Evolutionary conservation across 2,329 filamentous ascomycete species (phyloP), one percentile per base, ranked within the genome.

Genomic region (Cryoendolithus antarcticus): DNA sequence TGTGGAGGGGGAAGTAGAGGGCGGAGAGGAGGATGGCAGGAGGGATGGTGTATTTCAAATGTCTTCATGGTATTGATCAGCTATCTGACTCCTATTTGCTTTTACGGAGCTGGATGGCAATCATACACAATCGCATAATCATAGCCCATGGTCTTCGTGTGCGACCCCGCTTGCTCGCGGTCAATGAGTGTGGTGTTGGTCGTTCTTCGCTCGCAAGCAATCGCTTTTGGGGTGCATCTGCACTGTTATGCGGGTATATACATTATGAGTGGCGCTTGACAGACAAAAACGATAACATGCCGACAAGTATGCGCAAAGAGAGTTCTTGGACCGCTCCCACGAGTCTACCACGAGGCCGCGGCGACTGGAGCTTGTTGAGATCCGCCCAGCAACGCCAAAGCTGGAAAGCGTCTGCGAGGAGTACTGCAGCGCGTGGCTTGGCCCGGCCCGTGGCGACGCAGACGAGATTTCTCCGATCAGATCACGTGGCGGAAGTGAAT

Each of bases 31-130:
- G 50, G 45, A 70, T 57, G 7, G 77, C 78, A 15, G 74, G 66
- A 9, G 79, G 79, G 41, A 82, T 73, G 27, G 75, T 83, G 63
- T 77, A 83, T 50, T 72, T 73, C 50, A 77, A 56, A 57, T 82
- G 75, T 47, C 76, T 82, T 41, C 9, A 19, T 35, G 19, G 29
- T 27, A 10, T 27, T 24, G 9, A 35, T 43, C 37, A 39, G 35
- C 11, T 40, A 35, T 19, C 31, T 27, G 29, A 15, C 28, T 30
- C 5, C 21, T 33, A 30, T 30, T 34, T 13, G 24, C 15, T 24
- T 6, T 38, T 19, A 27, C 30, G 32, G 29, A 31, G 21, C 10
- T 33, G 32, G 35, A 39, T 41, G 40, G 41, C 34, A 38, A 34
- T 65, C 74, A 57, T 68, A 77, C 74, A 78, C 73, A 45, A 74